phyloP scores from a whole-genome alignment of 2,329 filamentous ascomycete species.

The Ceratocystis lukuohia region DNA sequence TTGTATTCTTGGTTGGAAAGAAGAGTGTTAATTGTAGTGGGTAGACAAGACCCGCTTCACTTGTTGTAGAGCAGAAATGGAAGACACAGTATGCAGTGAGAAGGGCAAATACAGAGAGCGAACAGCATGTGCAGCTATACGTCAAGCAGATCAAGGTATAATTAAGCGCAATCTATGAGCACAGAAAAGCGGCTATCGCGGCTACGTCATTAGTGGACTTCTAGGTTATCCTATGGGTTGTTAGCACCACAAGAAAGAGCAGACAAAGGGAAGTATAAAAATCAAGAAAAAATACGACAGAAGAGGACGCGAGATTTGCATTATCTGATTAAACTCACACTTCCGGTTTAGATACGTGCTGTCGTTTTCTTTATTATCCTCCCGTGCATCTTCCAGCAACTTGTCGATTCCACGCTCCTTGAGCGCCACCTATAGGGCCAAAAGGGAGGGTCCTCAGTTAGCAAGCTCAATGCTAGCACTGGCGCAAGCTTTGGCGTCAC shows the following conservation, averaged over 20 bases:
- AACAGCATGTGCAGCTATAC: no score
- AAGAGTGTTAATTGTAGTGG: no score
- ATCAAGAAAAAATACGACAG: no score
- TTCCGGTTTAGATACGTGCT: slow-evolving; percentile 32
- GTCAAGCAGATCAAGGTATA: no score
- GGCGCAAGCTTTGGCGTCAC: slow-evolving; percentile 23
- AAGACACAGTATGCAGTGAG: no score
- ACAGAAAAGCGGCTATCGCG: no score
- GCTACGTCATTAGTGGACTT: no score
- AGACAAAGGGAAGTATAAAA: not conserved
- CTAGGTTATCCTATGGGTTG: no score
- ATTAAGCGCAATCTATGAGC: no score
- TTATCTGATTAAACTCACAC: slow-evolving; percentile 24
- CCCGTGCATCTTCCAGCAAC: slow-evolving; percentile 79
- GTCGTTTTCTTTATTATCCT: slow-evolving; percentile 82
- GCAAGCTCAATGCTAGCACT: not conserved
- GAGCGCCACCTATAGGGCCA: slow-evolving; percentile 52
- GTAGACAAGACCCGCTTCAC: no score
- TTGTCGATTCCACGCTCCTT: slow-evolving; percentile 85
- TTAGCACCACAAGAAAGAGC: not conserved
- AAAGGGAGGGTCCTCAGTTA: not conserved
- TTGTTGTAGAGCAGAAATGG: no score
- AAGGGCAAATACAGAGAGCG: no score
- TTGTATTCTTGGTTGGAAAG: not conserved
- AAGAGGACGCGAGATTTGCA: not conserved